Conservation (phyloP, 495 filamentous ascomycete genomes). For the Hypomontagnella submonticulosa region DNA sequence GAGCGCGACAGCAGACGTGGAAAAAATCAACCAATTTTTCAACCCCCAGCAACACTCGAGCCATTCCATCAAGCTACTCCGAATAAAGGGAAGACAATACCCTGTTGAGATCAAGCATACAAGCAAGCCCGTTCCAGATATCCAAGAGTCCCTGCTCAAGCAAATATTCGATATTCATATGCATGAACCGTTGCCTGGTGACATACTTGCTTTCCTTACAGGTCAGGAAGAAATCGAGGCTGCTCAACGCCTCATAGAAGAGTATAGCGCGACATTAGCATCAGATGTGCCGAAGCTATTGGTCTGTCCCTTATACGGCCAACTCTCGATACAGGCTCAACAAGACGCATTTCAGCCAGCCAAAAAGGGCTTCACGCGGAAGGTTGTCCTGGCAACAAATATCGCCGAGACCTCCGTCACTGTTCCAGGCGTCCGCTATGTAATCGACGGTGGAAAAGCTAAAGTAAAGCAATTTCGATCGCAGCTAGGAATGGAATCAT, state of each 20-base stretch:
- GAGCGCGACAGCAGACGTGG: slow-evolving; percentile 94
- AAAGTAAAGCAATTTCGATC: slow-evolving; percentile 94
- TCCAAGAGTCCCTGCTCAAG: slow-evolving; percentile 83
- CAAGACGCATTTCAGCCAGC: slow-evolving; percentile 85
- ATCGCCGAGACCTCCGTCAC: slow-evolving; percentile 99
- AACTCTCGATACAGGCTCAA: slow-evolving; percentile 74
- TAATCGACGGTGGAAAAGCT: slow-evolving; percentile 92
- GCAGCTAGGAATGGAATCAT: slow-evolving; percentile 85
- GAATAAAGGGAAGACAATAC: slow-evolving; percentile 89
- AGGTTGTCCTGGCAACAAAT: slow-evolving; percentile 93
- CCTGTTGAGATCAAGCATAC: slow-evolving; percentile 84
- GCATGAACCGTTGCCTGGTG: slow-evolving; percentile 88
- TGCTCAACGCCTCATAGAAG: slow-evolving; percentile 81
- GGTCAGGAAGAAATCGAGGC: slow-evolving; percentile 93
- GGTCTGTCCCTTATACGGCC: slow-evolving; percentile 61
- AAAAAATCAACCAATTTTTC: slow-evolving; percentile 81
- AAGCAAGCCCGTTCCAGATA: slow-evolving; percentile 80
- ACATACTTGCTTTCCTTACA: slow-evolving; percentile 92
- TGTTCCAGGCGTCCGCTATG: slow-evolving; percentile 89
- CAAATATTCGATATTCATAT: slow-evolving; percentile 90
- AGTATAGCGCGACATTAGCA: slow-evolving; percentile 76
- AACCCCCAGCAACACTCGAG: slow-evolving; percentile 41
- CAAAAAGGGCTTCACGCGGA: slow-evolving; percentile 77
- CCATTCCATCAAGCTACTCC: slow-evolving; percentile 62
- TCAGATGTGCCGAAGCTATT: slow-evolving; percentile 77